Evolutionary conservation across 208 protist genomes (phyloP).

Genomic region (Trichomonas vaginalis): DNA sequence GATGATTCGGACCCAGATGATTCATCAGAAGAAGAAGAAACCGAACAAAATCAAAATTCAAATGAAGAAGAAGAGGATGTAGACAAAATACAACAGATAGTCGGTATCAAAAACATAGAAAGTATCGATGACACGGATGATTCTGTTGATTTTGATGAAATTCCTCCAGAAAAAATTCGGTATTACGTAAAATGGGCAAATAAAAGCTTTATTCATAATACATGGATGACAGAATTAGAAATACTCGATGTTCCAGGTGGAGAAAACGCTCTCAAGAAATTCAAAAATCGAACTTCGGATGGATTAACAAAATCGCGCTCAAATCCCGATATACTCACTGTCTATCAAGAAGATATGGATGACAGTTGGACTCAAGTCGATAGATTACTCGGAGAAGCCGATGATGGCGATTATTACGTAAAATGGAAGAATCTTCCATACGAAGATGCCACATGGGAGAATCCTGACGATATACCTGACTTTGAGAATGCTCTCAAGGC

Average conservation of each 20-base stretch:
- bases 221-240: not conserved
- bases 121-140: not conserved
- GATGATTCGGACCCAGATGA: too few relatives aligned
- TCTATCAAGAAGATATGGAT: not conserved
- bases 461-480: not conserved
- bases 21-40: not conserved
- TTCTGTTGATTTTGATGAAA: not conserved
- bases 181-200: not conserved
- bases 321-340: not conserved
- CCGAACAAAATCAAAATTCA: not conserved
- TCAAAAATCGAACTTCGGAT: not conserved
- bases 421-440: slow-evolving; percentile 49
- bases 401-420: slow-evolving; percentile 35
- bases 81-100: not conserved
- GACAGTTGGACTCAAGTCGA: not conserved
- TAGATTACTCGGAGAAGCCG: not conserved
- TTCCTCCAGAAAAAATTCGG: not conserved
- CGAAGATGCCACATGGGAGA: slow-evolving; percentile 44
- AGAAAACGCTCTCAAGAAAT: not conserved
- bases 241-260: not conserved
- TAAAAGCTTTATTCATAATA: not conserved
- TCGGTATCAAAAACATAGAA: not conserved
- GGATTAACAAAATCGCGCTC: not conserved
- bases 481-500: not conserved
- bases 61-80: not conserved